phyloP scores from a whole-genome alignment of 768 basidiomycete species.

The Xerocomus potaroensis region DNA sequence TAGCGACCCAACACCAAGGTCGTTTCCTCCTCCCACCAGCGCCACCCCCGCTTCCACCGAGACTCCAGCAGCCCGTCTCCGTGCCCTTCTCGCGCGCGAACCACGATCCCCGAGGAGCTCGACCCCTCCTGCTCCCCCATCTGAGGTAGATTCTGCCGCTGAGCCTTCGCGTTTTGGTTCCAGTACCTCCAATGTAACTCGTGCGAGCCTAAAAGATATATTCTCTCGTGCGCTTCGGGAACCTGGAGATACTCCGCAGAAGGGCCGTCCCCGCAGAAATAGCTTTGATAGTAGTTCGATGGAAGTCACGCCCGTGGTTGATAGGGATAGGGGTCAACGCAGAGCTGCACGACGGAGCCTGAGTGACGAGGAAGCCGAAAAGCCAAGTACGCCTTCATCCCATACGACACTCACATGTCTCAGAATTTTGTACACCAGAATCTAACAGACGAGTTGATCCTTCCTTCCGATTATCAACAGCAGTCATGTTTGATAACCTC shows the following conservation, averaged over 20 bases:
- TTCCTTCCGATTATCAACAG: slow-evolving; percentile 42
- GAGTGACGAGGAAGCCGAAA: slow-evolving; percentile 67
- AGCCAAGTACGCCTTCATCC: slow-evolving; percentile 41
- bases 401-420: slow-evolving; percentile 8
- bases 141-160: slow-evolving; percentile 24
- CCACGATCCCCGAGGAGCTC: slow-evolving; percentile 36
- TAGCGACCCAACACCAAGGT: slow-evolving; percentile 1
- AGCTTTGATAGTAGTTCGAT: slow-evolving; percentile 60
- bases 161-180: slow-evolving; percentile 18
- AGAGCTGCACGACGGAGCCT: slow-evolving; percentile 55
- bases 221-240: slow-evolving; percentile 65
- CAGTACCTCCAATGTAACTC: slow-evolving; percentile 44
- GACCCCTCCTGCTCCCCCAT: slow-evolving; percentile 26
- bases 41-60: slow-evolving; percentile 25
- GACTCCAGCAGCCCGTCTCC: slow-evolving; percentile 59
- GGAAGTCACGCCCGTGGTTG: slow-evolving; percentile 47
- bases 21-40: slow-evolving; percentile 2
- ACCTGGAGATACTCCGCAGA: slow-evolving; percentile 61
- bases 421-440: slow-evolving; percentile 15
- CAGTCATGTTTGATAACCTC: slow-evolving; percentile 43
- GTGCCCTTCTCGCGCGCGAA: slow-evolving; percentile 54
- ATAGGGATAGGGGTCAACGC: slow-evolving; percentile 38
- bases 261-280: slow-evolving; percentile 46
- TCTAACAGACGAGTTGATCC: slow-evolving; percentile 26
- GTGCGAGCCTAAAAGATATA: slow-evolving; percentile 57